Percentiles rank a stretch among this genome's conserved stretches.
These are phyloP conservation scores for Penicillium aurantiogriseum DNA, from an alignment of 2,329 filamentous ascomycete species.

Conservation along the genomic window DNA sequence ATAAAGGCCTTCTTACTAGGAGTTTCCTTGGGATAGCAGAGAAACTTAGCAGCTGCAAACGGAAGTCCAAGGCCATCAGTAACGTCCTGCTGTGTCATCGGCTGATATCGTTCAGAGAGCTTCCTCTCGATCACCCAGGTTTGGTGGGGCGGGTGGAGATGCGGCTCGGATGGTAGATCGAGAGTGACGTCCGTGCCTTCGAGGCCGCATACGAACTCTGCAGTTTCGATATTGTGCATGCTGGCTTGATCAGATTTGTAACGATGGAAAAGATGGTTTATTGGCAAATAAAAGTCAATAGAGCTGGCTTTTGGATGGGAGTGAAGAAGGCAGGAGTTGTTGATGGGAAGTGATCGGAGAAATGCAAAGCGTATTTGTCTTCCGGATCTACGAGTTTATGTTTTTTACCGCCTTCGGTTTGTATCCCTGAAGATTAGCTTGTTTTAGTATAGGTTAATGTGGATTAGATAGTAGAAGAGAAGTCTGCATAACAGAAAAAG, in stretches of 20 bases:
- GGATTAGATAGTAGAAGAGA: too few relatives aligned
- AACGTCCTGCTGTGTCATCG: slow-evolving; percentile 12
- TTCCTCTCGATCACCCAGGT: slow-evolving; percentile 15
- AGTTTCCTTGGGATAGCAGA: slow-evolving; percentile 8
- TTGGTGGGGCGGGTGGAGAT: slow-evolving; percentile 9
- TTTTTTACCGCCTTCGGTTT: too few relatives aligned
- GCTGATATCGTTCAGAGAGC: slow-evolving; percentile 8
- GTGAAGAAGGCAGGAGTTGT: neutral
- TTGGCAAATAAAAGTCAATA: neutral
- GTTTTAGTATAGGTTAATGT: too few relatives aligned
- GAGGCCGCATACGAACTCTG: slow-evolving; percentile 11
- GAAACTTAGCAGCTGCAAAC: slow-evolving; percentile 13
- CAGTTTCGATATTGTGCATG: slow-evolving; percentile 6
- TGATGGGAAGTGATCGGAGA: too few relatives aligned
- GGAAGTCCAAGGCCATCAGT: slow-evolving; percentile 10
- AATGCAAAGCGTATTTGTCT: too few relatives aligned
- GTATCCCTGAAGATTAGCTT: too few relatives aligned
- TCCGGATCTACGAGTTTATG: too few relatives aligned
- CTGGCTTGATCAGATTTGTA: slow-evolving; percentile 1
- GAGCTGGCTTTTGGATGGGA: neutral
- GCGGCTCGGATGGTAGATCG: slow-evolving; percentile 10
- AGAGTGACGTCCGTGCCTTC: slow-evolving; percentile 12
- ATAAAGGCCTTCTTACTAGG: slow-evolving; percentile 13
- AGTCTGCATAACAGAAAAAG: too few relatives aligned
- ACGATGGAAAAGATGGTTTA: neutral